A percentile compares a stretch with the other conserved stretches of the same genome.
Evolutionary conservation across 108 stramenopile genomes (phyloP).

Genomic region (Stephanodiscus minutulus): DNA sequence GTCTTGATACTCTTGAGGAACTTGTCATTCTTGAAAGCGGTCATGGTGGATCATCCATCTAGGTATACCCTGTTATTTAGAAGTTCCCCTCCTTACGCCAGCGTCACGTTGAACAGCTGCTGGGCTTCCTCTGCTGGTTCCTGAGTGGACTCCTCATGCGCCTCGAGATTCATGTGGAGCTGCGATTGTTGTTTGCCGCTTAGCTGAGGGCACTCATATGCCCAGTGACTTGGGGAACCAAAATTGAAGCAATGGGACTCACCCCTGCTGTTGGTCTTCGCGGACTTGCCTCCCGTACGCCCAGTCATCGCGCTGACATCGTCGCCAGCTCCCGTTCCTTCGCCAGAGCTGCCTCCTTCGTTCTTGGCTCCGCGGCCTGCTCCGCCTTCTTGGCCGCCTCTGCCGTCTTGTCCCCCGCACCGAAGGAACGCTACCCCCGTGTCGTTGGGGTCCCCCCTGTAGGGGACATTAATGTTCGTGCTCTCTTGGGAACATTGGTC

Average conservation of each 20-base stretch:
- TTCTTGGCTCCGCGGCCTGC: neutral
- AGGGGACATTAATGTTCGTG: neutral
- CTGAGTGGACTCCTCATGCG: too few species aligned
- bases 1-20: slow-evolving; percentile 6
- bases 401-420: neutral
- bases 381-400: neutral
- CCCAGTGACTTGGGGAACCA: too few species aligned
- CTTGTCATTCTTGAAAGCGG: neutral
- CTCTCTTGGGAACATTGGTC: neutral
- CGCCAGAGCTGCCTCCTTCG: neutral
- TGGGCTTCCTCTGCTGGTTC: too few species aligned
- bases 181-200: neutral
- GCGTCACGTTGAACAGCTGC: too few species aligned
- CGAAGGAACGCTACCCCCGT: slow-evolving; percentile 21
- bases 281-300: too few species aligned
- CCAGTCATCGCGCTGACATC: neutral
- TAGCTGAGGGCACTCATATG: neutral
- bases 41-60: slow-evolving; percentile 21
- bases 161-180: too few species aligned
- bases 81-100: too few species aligned
- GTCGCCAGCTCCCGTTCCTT: neutral
- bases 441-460: neutral
- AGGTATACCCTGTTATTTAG: slow-evolving; percentile 14
- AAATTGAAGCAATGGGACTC: too few species aligned
- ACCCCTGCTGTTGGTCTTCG: too few species aligned